These are phyloP conservation scores for Termitomyces sp. DNA, from an alignment of 768 basidiomycete species.

Conservation along the genomic window DNA sequence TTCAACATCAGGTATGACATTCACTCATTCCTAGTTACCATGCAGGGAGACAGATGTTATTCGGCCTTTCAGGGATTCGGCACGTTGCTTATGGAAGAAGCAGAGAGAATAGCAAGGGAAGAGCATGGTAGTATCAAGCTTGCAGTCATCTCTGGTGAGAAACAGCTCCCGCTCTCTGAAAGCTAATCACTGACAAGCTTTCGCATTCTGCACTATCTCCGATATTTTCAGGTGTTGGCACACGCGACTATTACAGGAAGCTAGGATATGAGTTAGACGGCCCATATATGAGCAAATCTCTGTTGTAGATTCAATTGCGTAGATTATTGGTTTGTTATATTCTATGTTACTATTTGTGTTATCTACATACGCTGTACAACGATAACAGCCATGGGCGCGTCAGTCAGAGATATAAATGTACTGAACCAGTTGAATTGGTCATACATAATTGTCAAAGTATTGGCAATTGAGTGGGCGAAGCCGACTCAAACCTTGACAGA, in stretches of 20 bases:
- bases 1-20: constrained; percentile 79
- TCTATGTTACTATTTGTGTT: not conserved
- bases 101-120: constrained; percentile 94
- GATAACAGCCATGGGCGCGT: not conserved
- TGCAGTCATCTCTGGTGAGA: constrained; percentile 93
- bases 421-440: not conserved
- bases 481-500: not conserved
- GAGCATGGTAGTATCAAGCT: constrained; percentile 95
- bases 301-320: constrained; percentile 30
- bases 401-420: not conserved
- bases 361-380: not conserved
- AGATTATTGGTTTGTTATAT: not conserved
- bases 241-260: constrained; percentile 93
- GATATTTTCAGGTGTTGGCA: constrained; percentile 74
- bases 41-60: not conserved
- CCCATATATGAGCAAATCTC: constrained; percentile 93
- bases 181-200: not conserved
- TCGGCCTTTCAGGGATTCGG: constrained; percentile 73
- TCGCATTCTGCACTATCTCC: not conserved
- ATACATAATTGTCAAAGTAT: not conserved
- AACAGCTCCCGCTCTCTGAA: not conserved
- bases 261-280: constrained; percentile 94
- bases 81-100: constrained; percentile 97
- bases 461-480: not conserved
- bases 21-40: not conserved